phyloP scores from a whole-genome alignment of 164 flowering plant genomes.

The Macadamia tetraphylla region DNA sequence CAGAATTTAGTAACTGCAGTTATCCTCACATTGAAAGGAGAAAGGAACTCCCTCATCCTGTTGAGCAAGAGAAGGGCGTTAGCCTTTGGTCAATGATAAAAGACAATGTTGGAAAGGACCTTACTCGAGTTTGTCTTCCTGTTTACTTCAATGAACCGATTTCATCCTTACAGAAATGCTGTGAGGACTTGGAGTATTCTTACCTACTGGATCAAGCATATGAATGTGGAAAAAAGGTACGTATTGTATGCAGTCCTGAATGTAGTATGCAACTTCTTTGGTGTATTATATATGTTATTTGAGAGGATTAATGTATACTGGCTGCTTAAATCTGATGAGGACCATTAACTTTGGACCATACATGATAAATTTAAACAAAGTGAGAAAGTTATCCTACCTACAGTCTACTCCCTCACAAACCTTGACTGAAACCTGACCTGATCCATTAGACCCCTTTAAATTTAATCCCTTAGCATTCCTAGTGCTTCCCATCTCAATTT shows the following conservation, averaged over 20 bases:
- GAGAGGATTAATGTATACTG: no score
- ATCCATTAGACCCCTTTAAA: no score
- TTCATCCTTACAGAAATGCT: conserved; percentile 90
- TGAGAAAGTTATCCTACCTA: no score
- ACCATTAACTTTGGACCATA: no score
- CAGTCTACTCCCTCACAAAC: no score
- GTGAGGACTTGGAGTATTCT: conserved; percentile 87
- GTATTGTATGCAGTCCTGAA: conserved; percentile 1
- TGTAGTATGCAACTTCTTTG: neutral
- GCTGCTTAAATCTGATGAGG: no score
- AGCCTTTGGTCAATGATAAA: conserved; percentile 95
- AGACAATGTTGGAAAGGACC: conserved; percentile 94
- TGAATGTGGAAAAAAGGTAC: conserved; percentile 65
- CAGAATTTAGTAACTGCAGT: conserved; percentile 12
- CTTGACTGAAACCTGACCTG: no score
- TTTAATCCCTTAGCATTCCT: no score
- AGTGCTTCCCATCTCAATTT: no score
- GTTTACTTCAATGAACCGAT: conserved; percentile 95
- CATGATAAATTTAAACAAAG: no score
- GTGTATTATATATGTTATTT: no score
- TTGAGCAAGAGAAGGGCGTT: conserved; percentile 85
- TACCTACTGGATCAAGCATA: conserved; percentile 79
- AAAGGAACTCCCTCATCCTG: conserved; percentile 69
- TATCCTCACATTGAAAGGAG: conserved; percentile 50
- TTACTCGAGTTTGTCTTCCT: conserved; percentile 84